Evolutionary conservation across 768 basidiomycete species (phyloP).

Genomic region (Suillus decipiens): DNA sequence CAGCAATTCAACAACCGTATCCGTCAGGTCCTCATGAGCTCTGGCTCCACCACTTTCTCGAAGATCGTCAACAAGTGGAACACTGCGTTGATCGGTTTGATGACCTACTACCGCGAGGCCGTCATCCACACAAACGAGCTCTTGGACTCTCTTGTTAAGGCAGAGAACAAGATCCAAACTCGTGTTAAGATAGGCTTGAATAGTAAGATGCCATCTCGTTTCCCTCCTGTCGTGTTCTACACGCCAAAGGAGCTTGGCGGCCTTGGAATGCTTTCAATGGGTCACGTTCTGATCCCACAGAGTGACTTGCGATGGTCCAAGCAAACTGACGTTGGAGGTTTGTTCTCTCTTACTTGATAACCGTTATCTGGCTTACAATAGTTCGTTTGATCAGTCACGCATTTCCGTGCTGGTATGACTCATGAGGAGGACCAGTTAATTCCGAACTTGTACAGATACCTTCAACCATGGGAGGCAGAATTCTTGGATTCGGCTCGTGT

Average conservation of each 20-base stretch:
- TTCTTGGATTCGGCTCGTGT: slow-evolving; percentile 98
- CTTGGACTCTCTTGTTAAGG: slow-evolving; percentile 94
- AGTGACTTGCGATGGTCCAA: slow-evolving; percentile 98
- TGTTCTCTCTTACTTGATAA: slow-evolving; percentile 16
- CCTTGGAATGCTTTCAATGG: slow-evolving; percentile 99
- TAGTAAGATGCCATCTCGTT: slow-evolving; percentile 99
- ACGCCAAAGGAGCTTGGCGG: slow-evolving; percentile 98
- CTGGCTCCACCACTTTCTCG: slow-evolving; percentile 97
- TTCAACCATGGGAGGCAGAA: slow-evolving; percentile 97
- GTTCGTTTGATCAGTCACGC: slow-evolving; percentile 61
- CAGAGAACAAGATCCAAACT: slow-evolving; percentile 99
- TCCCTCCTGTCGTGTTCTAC: slow-evolving; percentile 96
- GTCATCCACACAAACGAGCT: slow-evolving; percentile 97
- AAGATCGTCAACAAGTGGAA: slow-evolving; percentile 99
- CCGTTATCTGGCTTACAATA: neutral
- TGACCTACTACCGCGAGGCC: slow-evolving; percentile 98
- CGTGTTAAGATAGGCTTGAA: slow-evolving; percentile 99
- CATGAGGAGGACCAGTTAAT: slow-evolving; percentile 95
- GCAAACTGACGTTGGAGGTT: slow-evolving; percentile 93
- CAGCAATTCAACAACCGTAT: slow-evolving; percentile 98
- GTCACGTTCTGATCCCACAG: slow-evolving; percentile 97
- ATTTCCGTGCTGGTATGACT: slow-evolving; percentile 99
- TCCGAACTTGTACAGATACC: slow-evolving; percentile 95
- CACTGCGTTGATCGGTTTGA: slow-evolving; percentile 90
- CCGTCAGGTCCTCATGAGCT: slow-evolving; percentile 96